Evolutionary conservation across 345 rosid genomes (phyloP), one percentile per base, ranked within the genome.

Genomic region (Populus ilicifolia): DNA sequence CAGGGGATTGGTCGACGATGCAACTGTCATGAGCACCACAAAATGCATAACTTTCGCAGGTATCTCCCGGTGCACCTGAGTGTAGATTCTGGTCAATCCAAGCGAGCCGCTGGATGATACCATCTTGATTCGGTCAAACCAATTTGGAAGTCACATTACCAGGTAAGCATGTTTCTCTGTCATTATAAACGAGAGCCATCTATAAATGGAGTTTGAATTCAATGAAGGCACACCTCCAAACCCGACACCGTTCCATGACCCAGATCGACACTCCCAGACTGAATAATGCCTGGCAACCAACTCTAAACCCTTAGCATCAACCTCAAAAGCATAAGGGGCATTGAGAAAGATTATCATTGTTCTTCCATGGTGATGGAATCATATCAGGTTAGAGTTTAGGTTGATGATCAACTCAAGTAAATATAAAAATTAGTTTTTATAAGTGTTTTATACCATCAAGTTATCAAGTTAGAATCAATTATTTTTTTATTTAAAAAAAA

Each of bases 11-110:
- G 6, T 10, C 30, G 2, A 54, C 25, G 21, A 25, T 56, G 30
- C 82, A 82, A 5, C n/a, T 61, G 2, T 50, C 74, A 72, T 71
- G 8, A 44, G 74, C 66, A 48, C 85, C 82, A 72, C 85, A 82
- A 4, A 41, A 13, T 5, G 30, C 70, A 66, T 72, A 82, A 5
- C 5, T 20, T 12, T 72, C 80, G 29, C 85, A 82, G 17, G 20
- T 8, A 56, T 82, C 80, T 7, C 9, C 6, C 4, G 61, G 69
- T 16, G 41, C 25, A 21, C 35, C 13, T 9, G 4, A 38, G 77
- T 23, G 67, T 0, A 11, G 12, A 2, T 1, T 0, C 80, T 82
- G 79, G 4, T 6, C 21, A 0, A 10, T 46, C 33, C 33, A 30
- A 30, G 4, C 0, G 17, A 16, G 62, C 18, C 73, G 54, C 27